These are phyloP conservation scores for Fragilaria radians DNA, from an alignment of 108 stramenopile genomes.

Conservation along the genomic window DNA sequence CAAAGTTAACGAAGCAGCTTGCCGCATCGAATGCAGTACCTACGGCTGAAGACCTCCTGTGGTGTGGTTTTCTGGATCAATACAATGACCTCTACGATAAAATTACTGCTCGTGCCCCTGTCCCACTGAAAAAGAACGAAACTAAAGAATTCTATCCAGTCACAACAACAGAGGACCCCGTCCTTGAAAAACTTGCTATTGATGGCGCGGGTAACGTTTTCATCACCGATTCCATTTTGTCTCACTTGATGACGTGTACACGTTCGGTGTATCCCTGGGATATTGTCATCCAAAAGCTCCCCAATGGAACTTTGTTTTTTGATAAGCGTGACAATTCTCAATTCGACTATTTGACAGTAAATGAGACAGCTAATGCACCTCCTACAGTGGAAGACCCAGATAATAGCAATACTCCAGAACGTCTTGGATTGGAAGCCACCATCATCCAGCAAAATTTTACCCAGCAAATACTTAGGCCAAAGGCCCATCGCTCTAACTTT, in stretches of 20 bases:
- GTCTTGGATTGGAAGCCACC: constrained; percentile 91
- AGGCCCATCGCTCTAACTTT: constrained; percentile 62
- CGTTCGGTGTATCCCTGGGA: constrained; percentile 98
- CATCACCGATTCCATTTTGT: constrained; percentile 92
- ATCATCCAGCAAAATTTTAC: constrained; percentile 98
- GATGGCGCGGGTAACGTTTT: constrained; percentile 91
- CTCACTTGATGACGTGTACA: constrained; percentile 94
- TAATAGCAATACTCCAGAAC: constrained; percentile 87
- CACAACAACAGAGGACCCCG: constrained; percentile 97
- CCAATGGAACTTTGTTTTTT: constrained; percentile 88
- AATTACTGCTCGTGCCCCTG: constrained; percentile 63
- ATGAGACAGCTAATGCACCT: constrained; percentile 81
- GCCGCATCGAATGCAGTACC: constrained; percentile 26
- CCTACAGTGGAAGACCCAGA: constrained; percentile 63
- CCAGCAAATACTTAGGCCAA: constrained; percentile 87
- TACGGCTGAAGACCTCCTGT: constrained; percentile 70
- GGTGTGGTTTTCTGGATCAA: constrained; percentile 90
- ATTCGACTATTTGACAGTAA: constrained; percentile 92
- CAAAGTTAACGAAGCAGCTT: constrained; percentile 77
- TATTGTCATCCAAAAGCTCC: constrained; percentile 89
- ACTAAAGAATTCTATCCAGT: constrained; percentile 93
- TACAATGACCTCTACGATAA: constrained; percentile 95
- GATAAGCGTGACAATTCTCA: constrained; percentile 93
- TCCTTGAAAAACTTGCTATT: constrained; percentile 89
- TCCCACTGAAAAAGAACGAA: constrained; percentile 65